Conservation (phyloP, 495 filamentous ascomycete species). For the Xylaria castorea region DNA sequence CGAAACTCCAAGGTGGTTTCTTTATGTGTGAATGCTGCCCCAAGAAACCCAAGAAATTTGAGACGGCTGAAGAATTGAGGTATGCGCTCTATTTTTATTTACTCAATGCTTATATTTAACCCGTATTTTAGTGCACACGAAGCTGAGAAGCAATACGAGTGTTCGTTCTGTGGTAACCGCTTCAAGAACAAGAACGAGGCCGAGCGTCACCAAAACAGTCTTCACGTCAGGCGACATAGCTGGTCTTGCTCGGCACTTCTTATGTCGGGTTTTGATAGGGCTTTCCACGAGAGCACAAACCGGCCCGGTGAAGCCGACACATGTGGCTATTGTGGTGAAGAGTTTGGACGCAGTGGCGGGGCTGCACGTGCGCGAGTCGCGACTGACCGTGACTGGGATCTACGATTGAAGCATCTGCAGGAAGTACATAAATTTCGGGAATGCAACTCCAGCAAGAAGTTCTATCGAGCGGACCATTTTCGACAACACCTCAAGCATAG, state of each 20-base stretch:
- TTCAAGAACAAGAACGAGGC: constrained; percentile 99
- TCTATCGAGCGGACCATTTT: constrained; percentile 97
- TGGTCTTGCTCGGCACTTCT: constrained; percentile 94
- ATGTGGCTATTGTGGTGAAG: constrained; percentile 95
- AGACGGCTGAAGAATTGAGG: constrained; percentile 83
- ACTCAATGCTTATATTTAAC: background rate
- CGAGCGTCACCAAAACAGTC: constrained; percentile 94
- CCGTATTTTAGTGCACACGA: constrained; percentile 65
- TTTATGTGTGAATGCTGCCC: constrained; percentile 97
- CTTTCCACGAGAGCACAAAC: constrained; percentile 80
- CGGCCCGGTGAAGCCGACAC: constrained; percentile 70
- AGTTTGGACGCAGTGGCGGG: constrained; percentile 73
- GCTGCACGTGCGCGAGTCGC: constrained; percentile 40
- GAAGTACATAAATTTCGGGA: constrained; percentile 95
- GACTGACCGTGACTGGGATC: constrained; percentile 78
- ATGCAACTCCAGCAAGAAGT: constrained; percentile 98
- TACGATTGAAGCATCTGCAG: constrained; percentile 82
- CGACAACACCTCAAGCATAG: constrained; percentile 98
- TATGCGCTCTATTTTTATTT: constrained; percentile 46
- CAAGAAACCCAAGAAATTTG: constrained; percentile 98
- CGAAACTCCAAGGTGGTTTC: constrained; percentile 56
- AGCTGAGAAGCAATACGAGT: constrained; percentile 95
- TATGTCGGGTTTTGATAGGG: constrained; percentile 68
- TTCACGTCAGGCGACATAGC: constrained; percentile 93
- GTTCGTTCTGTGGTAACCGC: constrained; percentile 87